Percentiles rank a stretch among this genome's conserved stretches.
These are phyloP conservation scores for Diaporthe caulivora DNA, from an alignment of 2,329 filamentous ascomycete genomes.

Conservation along the genomic window DNA sequence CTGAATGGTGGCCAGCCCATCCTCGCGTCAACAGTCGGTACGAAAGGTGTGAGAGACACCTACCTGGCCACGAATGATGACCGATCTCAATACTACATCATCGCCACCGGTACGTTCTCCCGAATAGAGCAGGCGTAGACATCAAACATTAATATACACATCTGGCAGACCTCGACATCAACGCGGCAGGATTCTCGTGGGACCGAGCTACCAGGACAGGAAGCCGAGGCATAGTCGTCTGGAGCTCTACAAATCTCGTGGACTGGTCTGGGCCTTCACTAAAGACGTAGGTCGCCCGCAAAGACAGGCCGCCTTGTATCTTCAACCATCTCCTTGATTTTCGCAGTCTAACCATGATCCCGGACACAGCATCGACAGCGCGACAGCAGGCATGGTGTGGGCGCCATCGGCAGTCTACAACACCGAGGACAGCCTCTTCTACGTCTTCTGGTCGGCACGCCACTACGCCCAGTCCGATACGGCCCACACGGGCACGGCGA, in stretches of 20 bases:
- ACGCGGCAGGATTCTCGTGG: slow-evolving; percentile 51
- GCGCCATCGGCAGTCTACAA: slow-evolving; percentile 54
- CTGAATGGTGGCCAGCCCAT: slow-evolving; percentile 50
- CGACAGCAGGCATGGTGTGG: slow-evolving; percentile 54
- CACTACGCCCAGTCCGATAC: slow-evolving; percentile 58
- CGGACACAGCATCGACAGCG: slow-evolving; percentile 46
- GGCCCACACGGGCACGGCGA: slow-evolving; percentile 57
- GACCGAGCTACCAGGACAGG: slow-evolving; percentile 51
- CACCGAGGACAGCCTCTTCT: slow-evolving; percentile 53
- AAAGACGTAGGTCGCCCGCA: slow-evolving; percentile 40
- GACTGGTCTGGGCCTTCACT: slow-evolving; percentile 49
- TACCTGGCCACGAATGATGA: slow-evolving; percentile 50
- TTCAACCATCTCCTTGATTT: background rate
- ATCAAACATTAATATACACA: background rate
- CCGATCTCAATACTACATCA: slow-evolving; percentile 50
- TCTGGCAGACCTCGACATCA: slow-evolving; percentile 51
- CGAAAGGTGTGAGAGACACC: slow-evolving; percentile 51
- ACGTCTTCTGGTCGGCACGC: slow-evolving; percentile 62
- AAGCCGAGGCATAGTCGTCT: slow-evolving; percentile 52
- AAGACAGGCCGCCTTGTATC: background rate
- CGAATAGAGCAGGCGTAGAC: fast-evolving
- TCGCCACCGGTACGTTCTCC: slow-evolving; percentile 46
- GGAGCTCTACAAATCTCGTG: slow-evolving; percentile 51
- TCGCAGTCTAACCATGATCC: background rate
- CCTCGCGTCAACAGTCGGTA: slow-evolving; percentile 50